These are phyloP conservation scores for Termitomyces sp. DNA, from an alignment of 768 basidiomycete genomes.

Conservation along the genomic window DNA sequence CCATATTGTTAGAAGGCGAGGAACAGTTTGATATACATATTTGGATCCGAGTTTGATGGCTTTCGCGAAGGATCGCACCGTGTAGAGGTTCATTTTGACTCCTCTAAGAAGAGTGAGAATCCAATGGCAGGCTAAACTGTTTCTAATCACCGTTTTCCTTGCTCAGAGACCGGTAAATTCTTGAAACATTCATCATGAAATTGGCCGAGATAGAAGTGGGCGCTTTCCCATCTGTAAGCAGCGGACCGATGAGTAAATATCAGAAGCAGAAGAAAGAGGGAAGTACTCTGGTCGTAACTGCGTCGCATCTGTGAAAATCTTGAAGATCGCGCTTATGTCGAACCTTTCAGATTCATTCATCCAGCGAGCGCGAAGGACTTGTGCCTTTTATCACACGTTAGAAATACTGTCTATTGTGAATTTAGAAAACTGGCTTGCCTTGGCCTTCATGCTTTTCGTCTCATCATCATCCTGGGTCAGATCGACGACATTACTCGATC, in stretches of 20 bases:
- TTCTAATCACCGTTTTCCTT: conserved; percentile 33
- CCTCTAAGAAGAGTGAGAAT: conserved; percentile 33
- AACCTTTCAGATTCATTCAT: conserved; percentile 87
- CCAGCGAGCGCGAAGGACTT: conserved; percentile 84
- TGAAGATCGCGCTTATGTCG: conserved; percentile 56
- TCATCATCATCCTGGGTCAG: conserved; percentile 51
- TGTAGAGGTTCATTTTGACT: conserved; percentile 57
- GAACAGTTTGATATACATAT: conserved; percentile 93
- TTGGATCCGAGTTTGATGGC: conserved; percentile 85
- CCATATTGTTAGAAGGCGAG: conserved; percentile 92
- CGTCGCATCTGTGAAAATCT: conserved; percentile 48
- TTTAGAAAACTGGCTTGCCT: conserved; percentile 36
- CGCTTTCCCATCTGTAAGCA: conserved; percentile 68
- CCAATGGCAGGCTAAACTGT: background rate
- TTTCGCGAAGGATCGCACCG: conserved; percentile 59
- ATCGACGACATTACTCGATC: conserved; percentile 42
- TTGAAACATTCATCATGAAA: conserved; percentile 82
- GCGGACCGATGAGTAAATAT: conserved; percentile 2
- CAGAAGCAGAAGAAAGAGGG: background rate
- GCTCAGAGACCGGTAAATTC: conserved; percentile 38
- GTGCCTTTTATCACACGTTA: conserved; percentile 41
- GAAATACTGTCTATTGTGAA: background rate
- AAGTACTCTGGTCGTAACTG: conserved; percentile 44
- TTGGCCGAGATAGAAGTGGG: conserved; percentile 79
- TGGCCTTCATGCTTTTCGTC: conserved; percentile 55